Evolutionary conservation across 768 basidiomycete species (phyloP).

Genomic region (Suillus lakei): DNA sequence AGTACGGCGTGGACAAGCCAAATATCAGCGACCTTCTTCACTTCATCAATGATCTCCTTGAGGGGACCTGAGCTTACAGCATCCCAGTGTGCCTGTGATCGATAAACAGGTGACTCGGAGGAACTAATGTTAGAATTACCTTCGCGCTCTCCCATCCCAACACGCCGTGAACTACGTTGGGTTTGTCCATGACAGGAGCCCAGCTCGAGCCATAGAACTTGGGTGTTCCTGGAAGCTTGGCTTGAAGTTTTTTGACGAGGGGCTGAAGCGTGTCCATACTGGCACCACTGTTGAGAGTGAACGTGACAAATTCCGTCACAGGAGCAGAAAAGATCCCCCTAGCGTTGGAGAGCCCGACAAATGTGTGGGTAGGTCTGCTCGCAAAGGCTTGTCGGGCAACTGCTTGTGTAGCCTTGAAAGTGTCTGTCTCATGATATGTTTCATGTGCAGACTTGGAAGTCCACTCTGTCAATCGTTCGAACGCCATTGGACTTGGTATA

Average conservation of each 20-base stretch:
- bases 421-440: conserved; percentile 15
- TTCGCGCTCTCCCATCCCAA: conserved; percentile 44
- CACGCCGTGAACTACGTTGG: conserved; percentile 30
- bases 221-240: conserved; percentile 22
- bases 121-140: conserved; percentile 19
- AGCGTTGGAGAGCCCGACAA: conserved; percentile 28
- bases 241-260: conserved; percentile 28
- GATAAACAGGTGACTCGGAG: background rate
- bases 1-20: conserved; percentile 37
- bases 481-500: background rate
- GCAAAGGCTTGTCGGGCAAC: conserved; percentile 21
- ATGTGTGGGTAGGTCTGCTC: conserved; percentile 20
- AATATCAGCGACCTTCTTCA: conserved; percentile 31
- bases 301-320: conserved; percentile 39
- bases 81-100: conserved; percentile 39
- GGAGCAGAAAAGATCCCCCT: conserved; percentile 27
- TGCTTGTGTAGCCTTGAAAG: conserved; percentile 9
- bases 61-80: conserved; percentile 34
- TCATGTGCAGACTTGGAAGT: conserved; percentile 23
- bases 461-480: conserved; percentile 27
- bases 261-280: conserved; percentile 22
- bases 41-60: conserved; percentile 31
- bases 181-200: conserved; percentile 24
- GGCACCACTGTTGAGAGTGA: conserved; percentile 31
- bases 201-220: conserved; percentile 36